Percentiles rank a stretch among this genome's conserved stretches.
Evolutionary conservation across 23 red algal species (phyloP).

Genomic region (Chondrus crispus): DNA sequence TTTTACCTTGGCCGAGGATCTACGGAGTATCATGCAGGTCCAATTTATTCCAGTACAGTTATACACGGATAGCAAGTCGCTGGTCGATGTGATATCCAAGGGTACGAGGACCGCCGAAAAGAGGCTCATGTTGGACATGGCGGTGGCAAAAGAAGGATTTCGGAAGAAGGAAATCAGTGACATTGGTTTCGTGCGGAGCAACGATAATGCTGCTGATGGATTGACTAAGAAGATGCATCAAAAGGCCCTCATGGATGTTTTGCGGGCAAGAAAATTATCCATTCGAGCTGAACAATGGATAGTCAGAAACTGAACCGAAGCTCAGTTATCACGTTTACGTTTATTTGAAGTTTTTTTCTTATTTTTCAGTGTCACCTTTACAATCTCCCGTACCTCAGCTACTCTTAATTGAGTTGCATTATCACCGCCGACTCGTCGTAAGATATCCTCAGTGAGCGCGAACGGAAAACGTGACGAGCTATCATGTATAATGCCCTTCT

Average conservation of each 20-base stretch:
- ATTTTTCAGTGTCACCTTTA: no score
- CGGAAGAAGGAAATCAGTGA: not conserved
- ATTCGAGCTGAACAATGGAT: not conserved
- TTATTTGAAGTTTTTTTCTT: no score
- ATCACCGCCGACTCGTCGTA: no score
- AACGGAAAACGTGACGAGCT: no score
- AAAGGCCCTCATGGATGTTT: not conserved
- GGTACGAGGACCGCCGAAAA: not conserved
- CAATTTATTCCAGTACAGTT: not conserved
- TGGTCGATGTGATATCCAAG: slow-evolving; percentile 10
- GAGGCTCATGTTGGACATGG: slow-evolving; percentile 7
- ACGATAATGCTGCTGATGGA: not conserved
- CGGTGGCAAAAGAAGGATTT: not conserved
- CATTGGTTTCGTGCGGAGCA: not conserved
- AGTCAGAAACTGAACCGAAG: no score
- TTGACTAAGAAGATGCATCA: not conserved
- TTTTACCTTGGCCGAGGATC: not conserved
- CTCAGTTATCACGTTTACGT: no score
- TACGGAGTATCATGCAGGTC: not conserved
- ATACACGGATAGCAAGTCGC: not conserved
- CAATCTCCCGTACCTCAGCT: no score
- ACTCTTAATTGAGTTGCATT: no score
- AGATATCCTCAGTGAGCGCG: no score
- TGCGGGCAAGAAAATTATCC: not conserved
- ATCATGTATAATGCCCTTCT: no score